These are phyloP conservation scores for Neocatenulostroma microsporum DNA, from an alignment of 2,329 filamentous ascomycete genomes.

Conservation along the genomic window DNA sequence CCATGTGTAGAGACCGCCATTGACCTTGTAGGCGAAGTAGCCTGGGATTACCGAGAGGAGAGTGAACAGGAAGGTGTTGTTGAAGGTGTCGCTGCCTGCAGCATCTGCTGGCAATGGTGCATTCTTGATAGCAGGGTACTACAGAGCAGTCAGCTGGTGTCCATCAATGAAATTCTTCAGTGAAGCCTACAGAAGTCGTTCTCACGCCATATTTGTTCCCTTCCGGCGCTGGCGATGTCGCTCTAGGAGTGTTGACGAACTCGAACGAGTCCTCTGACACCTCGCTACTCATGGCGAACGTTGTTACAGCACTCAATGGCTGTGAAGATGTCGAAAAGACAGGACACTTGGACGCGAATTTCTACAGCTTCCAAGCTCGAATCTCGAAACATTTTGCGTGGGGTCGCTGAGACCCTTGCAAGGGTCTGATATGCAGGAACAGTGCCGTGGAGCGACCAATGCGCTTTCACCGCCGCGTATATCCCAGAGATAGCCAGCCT, in stretches of 20 bases:
- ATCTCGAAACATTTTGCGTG: too few relatives aligned
- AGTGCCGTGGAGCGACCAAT: too few relatives aligned
- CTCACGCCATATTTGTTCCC: conserved; percentile 52
- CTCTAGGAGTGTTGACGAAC: conserved; percentile 58
- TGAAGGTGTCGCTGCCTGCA: conserved; percentile 77
- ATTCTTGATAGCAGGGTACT: conserved; percentile 91
- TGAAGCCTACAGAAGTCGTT: conserved; percentile 49
- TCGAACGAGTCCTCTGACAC: conserved; percentile 52
- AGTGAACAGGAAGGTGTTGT: conserved; percentile 66
- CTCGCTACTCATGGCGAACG: conserved; percentile 2
- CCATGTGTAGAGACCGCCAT: conserved; percentile 79
- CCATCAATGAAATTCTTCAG: conserved; percentile 3
- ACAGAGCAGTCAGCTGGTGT: conserved; percentile 10
- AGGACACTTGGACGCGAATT: too few relatives aligned
- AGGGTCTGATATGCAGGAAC: too few relatives aligned
- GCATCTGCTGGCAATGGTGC: conserved; percentile 86
- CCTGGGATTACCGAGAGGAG: conserved; percentile 64
- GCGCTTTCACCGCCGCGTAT: too few relatives aligned
- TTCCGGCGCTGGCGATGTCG: conserved; percentile 44
- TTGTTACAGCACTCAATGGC: too few relatives aligned
- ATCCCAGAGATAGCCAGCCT: too few relatives aligned
- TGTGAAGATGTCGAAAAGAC: too few relatives aligned
- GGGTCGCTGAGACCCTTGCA: too few relatives aligned
- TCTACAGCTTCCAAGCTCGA: too few relatives aligned
- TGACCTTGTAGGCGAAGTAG: conserved; percentile 74